Evolutionary conservation across 805 yeast species (phyloP).

Genomic region (Candida coleopterorum): DNA sequence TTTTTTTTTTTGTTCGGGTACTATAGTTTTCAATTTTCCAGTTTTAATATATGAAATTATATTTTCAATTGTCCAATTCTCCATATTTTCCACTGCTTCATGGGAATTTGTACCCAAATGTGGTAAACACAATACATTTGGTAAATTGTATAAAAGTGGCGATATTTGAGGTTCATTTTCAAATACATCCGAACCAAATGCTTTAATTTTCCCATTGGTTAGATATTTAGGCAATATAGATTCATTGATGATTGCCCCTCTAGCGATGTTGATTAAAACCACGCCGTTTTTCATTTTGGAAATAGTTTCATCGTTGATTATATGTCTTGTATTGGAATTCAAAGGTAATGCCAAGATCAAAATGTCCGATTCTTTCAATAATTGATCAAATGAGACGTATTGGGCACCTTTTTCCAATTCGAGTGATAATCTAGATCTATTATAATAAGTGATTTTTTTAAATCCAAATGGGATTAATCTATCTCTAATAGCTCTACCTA

Average conservation of each 20-base stretch:
- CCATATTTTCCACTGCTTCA: constrained; percentile 78
- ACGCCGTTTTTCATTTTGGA: constrained; percentile 74
- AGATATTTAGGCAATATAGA: constrained; percentile 49
- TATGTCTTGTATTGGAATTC: constrained; percentile 67
- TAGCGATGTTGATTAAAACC: constrained; percentile 75
- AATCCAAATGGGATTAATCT: constrained; percentile 76
- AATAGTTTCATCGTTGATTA: constrained; percentile 57
- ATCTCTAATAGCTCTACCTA: constrained; percentile 75
- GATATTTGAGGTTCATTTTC: constrained; percentile 70
- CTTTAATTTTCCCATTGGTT: constrained; percentile 58
- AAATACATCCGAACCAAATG: constrained; percentile 72
- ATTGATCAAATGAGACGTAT: constrained; percentile 67
- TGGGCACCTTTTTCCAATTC: constrained; percentile 66
- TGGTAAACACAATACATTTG: constrained; percentile 73
- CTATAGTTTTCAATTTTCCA: constrained; percentile 68
- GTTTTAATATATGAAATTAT: constrained; percentile 51
- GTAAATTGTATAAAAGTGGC: constrained; percentile 53
- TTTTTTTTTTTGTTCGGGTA: constrained; percentile 87
- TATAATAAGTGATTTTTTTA: constrained; percentile 63
- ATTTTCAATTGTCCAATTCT: constrained; percentile 69
- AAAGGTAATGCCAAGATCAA: constrained; percentile 75
- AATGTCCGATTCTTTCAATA: constrained; percentile 60
- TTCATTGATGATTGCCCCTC: constrained; percentile 82
- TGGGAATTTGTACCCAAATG: constrained; percentile 82
- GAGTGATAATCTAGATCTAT: constrained; percentile 52